Base-by-base conservation (phyloP, 306 rosid species). In the Cucurbita maxima region DNA sequence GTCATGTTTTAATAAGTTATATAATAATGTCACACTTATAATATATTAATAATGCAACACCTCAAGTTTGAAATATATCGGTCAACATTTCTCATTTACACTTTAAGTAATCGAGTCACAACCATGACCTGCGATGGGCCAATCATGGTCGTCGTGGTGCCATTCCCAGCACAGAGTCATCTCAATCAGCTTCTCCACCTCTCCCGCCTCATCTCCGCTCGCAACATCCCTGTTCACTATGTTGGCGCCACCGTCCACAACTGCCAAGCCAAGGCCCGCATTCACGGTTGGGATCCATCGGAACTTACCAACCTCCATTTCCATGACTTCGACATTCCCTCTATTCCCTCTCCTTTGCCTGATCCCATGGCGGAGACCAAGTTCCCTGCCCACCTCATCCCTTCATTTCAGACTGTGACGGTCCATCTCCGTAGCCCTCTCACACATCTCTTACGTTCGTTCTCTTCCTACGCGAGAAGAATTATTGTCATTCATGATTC, bases 161-260 rank as follows among this genome's bases (percentile, higher is more conserved):
- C 96, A 3, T 76, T 90, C 64, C 88, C 92, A 0, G 90, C 92
- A 13, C 96, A 90, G 72, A 92, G 95, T 30, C 98, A 92, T 78
- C 88, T 92, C 44, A 92, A 92, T 83, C 98, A 90, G 48, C 92
- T 92, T 37, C 90, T 92, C 61, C 92, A 92, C 77, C 87, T 88
- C 69, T 87, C 92, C 3, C 91, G 90, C 56, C 83, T 88, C 1
- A 69, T 92, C 78, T 51, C 76, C n/a, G 13, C 76, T 38, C 73
- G 81, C 76, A 53, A 83, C 51, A 79, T 88, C 30, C 88, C 93
- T 0, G 82, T 92, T 56, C 91, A 90, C 58, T 87, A 67, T 59
- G 88, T 83, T 2, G 86, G 96, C 34, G 45, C 96, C 0, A 8
- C 86, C n/a, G 71, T 50, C 0, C 96, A 90, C 78, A 88, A 86